Evolutionary conservation across 1,139 yeast species (phyloP), one percentile per base, ranked within the genome.

Genomic region (Geotrichum carabidarum): DNA sequence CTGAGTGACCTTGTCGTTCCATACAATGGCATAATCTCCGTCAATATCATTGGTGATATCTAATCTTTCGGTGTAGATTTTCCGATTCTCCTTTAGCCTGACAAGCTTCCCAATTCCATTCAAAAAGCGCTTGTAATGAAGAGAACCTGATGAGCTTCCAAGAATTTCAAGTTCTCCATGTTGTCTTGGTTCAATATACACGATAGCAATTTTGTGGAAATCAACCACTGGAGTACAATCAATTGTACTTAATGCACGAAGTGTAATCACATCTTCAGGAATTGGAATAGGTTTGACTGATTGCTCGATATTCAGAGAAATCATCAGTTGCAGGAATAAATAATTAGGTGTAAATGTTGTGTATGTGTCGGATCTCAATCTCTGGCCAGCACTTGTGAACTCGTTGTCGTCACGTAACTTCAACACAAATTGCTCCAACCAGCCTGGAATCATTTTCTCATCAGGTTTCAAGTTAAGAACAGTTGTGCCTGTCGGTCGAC

Each of bases 201-300:
- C 63, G n/a, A 89, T 73, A 0, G 96, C 96, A 43, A 86, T 78
- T 66, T 88, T 89, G 67, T 84, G 90, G 62, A 84, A 84, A 54
- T 84, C 87, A 8, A 86, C 86, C 9, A 84, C 83, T 0, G 96
- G 95, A 1, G 86, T 81, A n/a, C 90, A 71, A 65, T 89, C 96
- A 58, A 89, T 74, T 4, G 84, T 77, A 2, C 78, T 68, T 34
- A 89, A 65, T 0, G 93, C 87, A 38, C 95, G 74, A 7, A 69
- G 65, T 0, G 81, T 74, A 0, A 77, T 69, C 0, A 80, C 67
- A 56, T 83, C 87, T 15, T 76, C 69, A 1, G 73, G 73, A 8
- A 80, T 63, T 2, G 75, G 71, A 11, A 74, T 54, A 2, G 82
- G 83, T 51, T 68, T 61, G 43, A 62, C 43, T 12, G 57, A 50